Evolutionary conservation across 805 yeast genomes (phyloP).

Genomic region (Nakazawaea holstii): DNA sequence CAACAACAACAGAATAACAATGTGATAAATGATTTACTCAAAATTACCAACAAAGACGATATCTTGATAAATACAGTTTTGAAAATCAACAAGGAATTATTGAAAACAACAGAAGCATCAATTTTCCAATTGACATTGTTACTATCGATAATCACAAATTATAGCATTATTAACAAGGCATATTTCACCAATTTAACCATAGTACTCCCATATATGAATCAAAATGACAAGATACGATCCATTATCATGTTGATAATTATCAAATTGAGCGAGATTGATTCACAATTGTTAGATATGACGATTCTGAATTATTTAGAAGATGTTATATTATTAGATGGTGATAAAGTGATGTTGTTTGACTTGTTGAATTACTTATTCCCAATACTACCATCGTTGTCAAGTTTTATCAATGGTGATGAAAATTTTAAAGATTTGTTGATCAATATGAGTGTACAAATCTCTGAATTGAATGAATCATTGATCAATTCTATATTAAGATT

Average conservation of each 20-base stretch:
- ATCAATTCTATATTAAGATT: neutral
- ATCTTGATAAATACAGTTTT: neutral
- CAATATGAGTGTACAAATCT: too few relatives aligned
- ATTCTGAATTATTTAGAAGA: neutral
- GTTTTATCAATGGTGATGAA: neutral
- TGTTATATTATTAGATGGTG: neutral
- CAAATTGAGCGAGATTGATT: slow-evolving; percentile 4
- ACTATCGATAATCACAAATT: neutral
- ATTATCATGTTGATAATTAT: neutral
- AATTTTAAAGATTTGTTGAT: neutral
- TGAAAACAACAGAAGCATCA: neutral
- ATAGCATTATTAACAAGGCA: neutral
- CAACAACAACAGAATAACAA: too few relatives aligned
- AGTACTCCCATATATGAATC: neutral
- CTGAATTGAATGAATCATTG: neutral
- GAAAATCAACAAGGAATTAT: neutral
- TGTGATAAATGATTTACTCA: neutral
- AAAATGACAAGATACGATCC: too few relatives aligned
- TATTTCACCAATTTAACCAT: neutral
- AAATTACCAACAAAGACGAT: neutral
- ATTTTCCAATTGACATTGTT: neutral
- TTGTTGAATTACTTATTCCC: neutral
- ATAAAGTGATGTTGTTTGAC: neutral
- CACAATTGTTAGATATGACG: neutral
- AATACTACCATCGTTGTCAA: neutral